Evolutionary conservation across 2,329 filamentous ascomycete species (phyloP), one percentile per base, ranked within the genome.

Genomic region (Fusarium brachygibbosum): DNA sequence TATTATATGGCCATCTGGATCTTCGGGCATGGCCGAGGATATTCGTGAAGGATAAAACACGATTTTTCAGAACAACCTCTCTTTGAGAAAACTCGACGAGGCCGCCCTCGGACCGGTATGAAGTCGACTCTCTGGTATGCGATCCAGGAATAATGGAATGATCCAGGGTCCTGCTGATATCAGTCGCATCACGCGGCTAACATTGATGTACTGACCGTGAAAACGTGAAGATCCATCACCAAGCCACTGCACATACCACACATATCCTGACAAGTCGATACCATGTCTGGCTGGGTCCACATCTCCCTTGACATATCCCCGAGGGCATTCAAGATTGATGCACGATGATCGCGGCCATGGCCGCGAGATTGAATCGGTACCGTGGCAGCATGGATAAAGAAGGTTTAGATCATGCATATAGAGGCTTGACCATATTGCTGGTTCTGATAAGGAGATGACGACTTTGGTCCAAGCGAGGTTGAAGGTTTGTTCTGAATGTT

Each of bases 101-200:
- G 42, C 42, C 7, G 21, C 34, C 35, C n/a, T 25, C 31, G 17
- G 11, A 19, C 12, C 23, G 25, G 23, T 7, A 38, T 50, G 23
- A 16, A 28, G 48, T 29, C 23, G n/a, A 31, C 25, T 38, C 23
- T 21, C 31, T 35, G 28, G 25, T 32, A 19, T 28, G 37, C 29
- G 41, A 19, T 41, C 41, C 35, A 23, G 29, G 44, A 38, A 40
- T 38, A 31, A 25, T 21, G 32, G 37, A 53, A 42, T 52, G 13
- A 23, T n/a, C 21, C 17, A 57, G 32, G 50, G 66, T 51, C 52
- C 14, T 38, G 17, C 37, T 40, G 34, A 38, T 54, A 50, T 58
- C 38, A 48, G 51, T 69, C 66, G 66, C 51, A 46, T 62, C 28
- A 35, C 51, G 56, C 66, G 61, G 55, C 63, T 62, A 63, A 46